Conservation (phyloP, 352 stramenopile species). For the Phytophthora tubulina region DNA sequence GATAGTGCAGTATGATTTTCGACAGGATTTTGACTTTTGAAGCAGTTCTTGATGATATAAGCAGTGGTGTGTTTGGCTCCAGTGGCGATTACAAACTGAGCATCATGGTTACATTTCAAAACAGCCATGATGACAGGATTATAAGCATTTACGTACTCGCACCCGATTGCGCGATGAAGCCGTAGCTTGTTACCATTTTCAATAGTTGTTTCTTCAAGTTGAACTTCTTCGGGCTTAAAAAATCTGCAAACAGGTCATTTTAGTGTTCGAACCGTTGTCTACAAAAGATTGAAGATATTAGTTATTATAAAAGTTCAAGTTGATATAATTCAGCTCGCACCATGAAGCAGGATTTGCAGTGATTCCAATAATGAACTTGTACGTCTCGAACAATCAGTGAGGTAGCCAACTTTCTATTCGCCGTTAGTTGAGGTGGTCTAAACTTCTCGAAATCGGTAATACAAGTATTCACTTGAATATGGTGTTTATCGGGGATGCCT, state of each 20-base stretch:
- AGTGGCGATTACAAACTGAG: slow-evolving; percentile 23
- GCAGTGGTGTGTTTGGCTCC: slow-evolving; percentile 23
- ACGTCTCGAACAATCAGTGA: background rate
- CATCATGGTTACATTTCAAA: slow-evolving; percentile 11
- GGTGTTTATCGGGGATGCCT: background rate
- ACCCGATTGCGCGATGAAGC: slow-evolving; percentile 23
- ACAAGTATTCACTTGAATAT: background rate
- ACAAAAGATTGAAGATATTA: too few relatives aligned
- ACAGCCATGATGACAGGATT: slow-evolving; percentile 20
- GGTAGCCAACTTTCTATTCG: background rate
- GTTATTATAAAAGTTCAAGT: too few relatives aligned
- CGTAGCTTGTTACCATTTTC: background rate
- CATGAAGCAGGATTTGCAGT: too few relatives aligned
- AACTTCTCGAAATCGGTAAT: background rate
- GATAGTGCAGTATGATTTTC: slow-evolving; percentile 29
- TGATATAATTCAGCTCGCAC: too few relatives aligned
- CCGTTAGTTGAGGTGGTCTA: background rate
- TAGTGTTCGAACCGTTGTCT: slow-evolving; percentile 21
- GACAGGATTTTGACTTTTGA: slow-evolving; percentile 37
- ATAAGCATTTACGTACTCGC: slow-evolving; percentile 47
- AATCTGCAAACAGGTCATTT: slow-evolving; percentile 33
- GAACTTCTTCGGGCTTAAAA: slow-evolving; percentile 27
- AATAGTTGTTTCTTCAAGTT: background rate
- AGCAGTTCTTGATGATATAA: slow-evolving; percentile 43
- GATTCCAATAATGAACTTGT: background rate